Evolutionary conservation across 495 filamentous ascomycete genomes (phyloP), one percentile per base, ranked within the genome.

Genomic region (Copromyces sp.): DNA sequence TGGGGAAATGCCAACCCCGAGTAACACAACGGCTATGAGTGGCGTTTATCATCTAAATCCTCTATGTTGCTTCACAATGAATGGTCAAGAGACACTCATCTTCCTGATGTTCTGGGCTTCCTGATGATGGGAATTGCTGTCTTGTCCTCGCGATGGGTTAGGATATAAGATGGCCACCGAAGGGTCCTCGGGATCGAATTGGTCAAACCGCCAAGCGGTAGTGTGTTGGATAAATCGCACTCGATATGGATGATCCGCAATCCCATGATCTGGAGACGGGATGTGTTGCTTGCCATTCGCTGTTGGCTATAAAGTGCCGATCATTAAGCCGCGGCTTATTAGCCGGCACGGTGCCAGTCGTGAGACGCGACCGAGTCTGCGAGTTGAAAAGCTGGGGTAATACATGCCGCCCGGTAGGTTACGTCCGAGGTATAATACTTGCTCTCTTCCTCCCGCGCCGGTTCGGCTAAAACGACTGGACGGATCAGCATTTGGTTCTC

Each of bases 211-310:
- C 75, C 74, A 78, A 78, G 76, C 75, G 77, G 74, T 70, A 77
- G 77, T 75, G 24, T 75, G 77, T 74, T 80, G 76, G 77, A 45
- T 76, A 78, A 78, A 79, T 73, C 76, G 68, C 69, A 17, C 40
- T 65, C 53, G 53, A 65, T 65, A 65, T 65, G 53, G 29, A 35
- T 35, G 53, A 65, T 65, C 53, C 70, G 65, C 44, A 71, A 70
- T 38, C 74, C 76, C 75, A 78, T 78, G 76, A 76, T 76, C 74
- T 70, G 77, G 75, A 77, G 75, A 76, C 74, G 78, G 75, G 78
- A 44, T 76, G 75, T 74, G 77, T 72, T 78, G 69, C 69, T 35
- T 59, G 65, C 71, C 39, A 69, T 53, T 76, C 68, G 65, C 37
- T 70, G 70, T 38, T 38, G 40, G 32, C n/a, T 73, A 72, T 75